Base-by-base conservation (phyloP, 192 early-diverging fungal species). In the Coemansia sp. region DNA sequence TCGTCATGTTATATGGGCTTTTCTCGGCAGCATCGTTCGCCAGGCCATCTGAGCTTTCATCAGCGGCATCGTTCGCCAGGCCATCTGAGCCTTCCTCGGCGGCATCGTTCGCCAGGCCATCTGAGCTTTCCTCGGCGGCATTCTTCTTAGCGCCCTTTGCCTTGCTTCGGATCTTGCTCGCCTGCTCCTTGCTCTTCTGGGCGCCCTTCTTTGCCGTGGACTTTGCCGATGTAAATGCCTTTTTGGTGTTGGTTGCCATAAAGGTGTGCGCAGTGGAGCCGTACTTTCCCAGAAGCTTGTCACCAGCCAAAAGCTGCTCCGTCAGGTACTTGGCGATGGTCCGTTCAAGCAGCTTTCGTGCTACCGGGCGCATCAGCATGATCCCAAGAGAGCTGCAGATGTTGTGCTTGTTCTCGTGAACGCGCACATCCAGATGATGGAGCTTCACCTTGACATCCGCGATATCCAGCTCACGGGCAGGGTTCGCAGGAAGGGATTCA, bases 331-430 rank as follows among this genome's bases (percentile, higher is more conserved):
- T 69, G 21, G 78, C 70, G 24, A 81, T 63, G 46, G 44, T 66
- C 60, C 45, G 65, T 7, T 68, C 63, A 34, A 81, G 64, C 56
- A 76, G 67, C 48, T 69, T 72, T 48, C 67, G 71, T 26, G 78
- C 78, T 9, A 67, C 56, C 1, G 78, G 73, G 43, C 52, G 69
- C 67, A 81, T 76, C 38, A 81, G 60, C 39, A 60, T 10, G 34
- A 81, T 44, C 9, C 65, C 73, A 24, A 81, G 60, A 6, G 36
- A 60, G 67, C 78, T 63, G 51, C 62, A 52, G 55, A 81, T 75
- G 26, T 57, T 70, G 67, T 81, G 80, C 71, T 77, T 83, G 72
- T 62, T 71, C 57, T 83, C 68, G 46, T 56, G 75, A 41, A 83
- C 65, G 14, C 46, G 46, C 21, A 83, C 49, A 23, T 74, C 66